Conservation (phyloP, 345 rosid species). For the Viola odorata region DNA sequence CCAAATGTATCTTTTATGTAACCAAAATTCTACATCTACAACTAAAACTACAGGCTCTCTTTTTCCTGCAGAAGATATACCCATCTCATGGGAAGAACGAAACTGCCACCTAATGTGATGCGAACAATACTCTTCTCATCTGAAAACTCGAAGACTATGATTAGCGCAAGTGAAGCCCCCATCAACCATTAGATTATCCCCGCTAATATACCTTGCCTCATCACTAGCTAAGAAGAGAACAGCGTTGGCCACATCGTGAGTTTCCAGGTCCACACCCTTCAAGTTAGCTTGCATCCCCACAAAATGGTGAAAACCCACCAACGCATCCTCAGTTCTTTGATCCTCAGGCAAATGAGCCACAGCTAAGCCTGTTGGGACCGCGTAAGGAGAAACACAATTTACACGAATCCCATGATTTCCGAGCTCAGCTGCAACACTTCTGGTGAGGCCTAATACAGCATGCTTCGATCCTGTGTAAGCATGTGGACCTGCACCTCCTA, state of each 20-base stretch:
- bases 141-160: conserved; percentile 55
- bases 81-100: no score
- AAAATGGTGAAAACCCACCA: conserved; percentile 48
- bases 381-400: conserved; percentile 93
- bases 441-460: conserved; percentile 69
- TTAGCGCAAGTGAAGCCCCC: conserved; percentile 74
- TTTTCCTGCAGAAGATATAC: no score
- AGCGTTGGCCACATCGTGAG: conserved; percentile 73
- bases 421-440: conserved; percentile 82
- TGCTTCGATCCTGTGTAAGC: conserved; percentile 81
- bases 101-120: neutral
- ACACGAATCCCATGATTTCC: conserved; percentile 88
- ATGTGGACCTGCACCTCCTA: conserved; percentile 77
- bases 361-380: conserved; percentile 51
- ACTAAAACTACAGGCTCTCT: no score
- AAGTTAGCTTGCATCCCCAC: conserved; percentile 51
- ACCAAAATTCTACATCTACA: no score
- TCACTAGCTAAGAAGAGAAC: conserved; percentile 80
- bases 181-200: conserved; percentile 78
- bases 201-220: conserved; percentile 82
- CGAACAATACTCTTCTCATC: conserved; percentile 32
- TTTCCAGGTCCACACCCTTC: conserved; percentile 65
- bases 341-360: conserved; percentile 71
- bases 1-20: no score
- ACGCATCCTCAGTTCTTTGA: conserved; percentile 60